These are phyloP conservation scores for Solanum appendiculatum DNA, from an alignment of 257 asterid genomes.

Conservation along the genomic window DNA sequence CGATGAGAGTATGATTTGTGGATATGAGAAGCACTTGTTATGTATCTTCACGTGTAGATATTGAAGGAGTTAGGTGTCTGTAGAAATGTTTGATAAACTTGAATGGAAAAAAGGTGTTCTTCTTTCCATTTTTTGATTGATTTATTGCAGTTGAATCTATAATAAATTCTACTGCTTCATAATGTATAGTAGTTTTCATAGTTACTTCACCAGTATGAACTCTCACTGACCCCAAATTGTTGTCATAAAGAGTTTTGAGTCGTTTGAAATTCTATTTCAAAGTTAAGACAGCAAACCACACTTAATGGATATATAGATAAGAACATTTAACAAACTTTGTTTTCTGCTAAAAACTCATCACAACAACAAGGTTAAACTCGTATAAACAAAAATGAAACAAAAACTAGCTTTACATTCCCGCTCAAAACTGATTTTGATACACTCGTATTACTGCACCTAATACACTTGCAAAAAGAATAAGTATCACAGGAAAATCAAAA, in stretches of 20 bases:
- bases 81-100: not conserved
- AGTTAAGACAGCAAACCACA: not conserved
- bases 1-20: not conserved
- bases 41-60: not conserved
- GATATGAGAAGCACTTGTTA: not conserved
- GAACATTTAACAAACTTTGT: not conserved
- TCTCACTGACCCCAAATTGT: not conserved
- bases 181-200: not conserved
- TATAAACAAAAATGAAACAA: not conserved
- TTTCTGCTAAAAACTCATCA: not conserved
- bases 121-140: not conserved
- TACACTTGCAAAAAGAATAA: not conserved
- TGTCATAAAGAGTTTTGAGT: not conserved
- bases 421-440: not conserved
- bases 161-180: not conserved
- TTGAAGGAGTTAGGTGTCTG: not conserved
- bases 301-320: not conserved
- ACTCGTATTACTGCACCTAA: not conserved
- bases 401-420: not conserved
- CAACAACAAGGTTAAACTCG: not conserved
- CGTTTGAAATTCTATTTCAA: too few relatives aligned
- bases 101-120: not conserved
- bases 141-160: not conserved
- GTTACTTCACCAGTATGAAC: not conserved
- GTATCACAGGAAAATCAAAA: not conserved